Evolutionary conservation across 2,329 filamentous ascomycete genomes (phyloP), one percentile per base, ranked within the genome.

Genomic region (Mycocentrospora acerina): DNA sequence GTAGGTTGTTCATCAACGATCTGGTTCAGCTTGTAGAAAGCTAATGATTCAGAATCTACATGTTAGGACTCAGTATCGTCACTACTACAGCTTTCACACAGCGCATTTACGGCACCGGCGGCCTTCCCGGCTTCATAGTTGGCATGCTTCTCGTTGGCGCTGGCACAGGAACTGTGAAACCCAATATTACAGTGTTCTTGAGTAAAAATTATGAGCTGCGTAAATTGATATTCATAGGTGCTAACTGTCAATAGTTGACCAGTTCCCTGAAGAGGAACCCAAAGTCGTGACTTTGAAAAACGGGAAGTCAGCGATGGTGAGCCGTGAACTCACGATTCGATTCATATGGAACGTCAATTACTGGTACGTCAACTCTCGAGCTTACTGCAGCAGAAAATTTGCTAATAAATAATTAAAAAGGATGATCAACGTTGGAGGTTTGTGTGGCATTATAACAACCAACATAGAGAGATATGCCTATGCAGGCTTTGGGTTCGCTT

Each of bases 401-500:
- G 32, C 32, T 31, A 14, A 35, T 40, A 24, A 12, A 37, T 11
- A 14, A 24, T 24, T 17, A 18, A 35, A 35, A 13, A 43, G 41
- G 32, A 57, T 17, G 26, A 35, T 46, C 65, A 87, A 88, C 66
- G 52, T 87, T 22, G 84, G 83, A 17, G 77, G 80, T 4, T 72
- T 88, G 10, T 84, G 79, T 0, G 69, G 80, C 29, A 35, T 41
- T 29, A 19, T 35, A 11, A 87, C 81, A 1, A 80, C 79, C 2
- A 81, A 81, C 57, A 77, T 86, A 73, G 85, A 88, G 63, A 70
- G 76, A 46, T 75, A 83, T 57, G n/a, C n/a, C n/a, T n/a, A n/a
- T n/a, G 66, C 82, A 42, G 82, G 81, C 7, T 88, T 85, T 66
- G 80, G 83, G 82, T 76, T 76, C 3, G 83, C 80, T 3, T 86